Evolutionary conservation across 306 rosid species (phyloP), one percentile per base, ranked within the genome.

Genomic region (Lotus japonicus): DNA sequence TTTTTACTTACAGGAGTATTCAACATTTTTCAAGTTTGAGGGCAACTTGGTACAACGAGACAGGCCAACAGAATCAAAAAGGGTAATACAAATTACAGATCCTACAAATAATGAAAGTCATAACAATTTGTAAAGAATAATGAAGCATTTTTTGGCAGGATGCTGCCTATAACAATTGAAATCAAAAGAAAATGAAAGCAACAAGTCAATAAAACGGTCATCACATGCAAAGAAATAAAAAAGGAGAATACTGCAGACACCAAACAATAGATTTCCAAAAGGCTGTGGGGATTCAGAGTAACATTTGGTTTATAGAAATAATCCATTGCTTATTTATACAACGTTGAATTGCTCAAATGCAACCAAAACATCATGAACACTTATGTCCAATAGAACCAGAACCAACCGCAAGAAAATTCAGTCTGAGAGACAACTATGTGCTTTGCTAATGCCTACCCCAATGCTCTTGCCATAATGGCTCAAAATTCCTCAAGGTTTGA

Each of bases 401-500:
- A 72, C 48, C 75, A 55, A 68, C 72, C 45, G 39, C 65, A 35
- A 69, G 64, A 67, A 55, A 71, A 72, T 78, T 57, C 55, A 16
- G 82, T 76, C 71, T 21, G 39, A 68, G 57, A 66, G 56, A 84
- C 65, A 49, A 70, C 70, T 83, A 71, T 51, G 76, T 11, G 73
- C 66, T 73, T 55, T 41, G 81, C 81, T 70, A 60, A 75, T 42
- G 69, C 72, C 84, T 81, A 73, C 64, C 77, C 49, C 74, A 64
- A 76, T 48, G 68, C 73, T 68, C 73, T 74, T 38, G 74, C 57
- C 71, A 65, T 7, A 12, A 51, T 44, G 28, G 44, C 56, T 31
- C 72, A 59, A 63, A 70, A 72, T 42, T 41, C 61, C 75, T 85
- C 75, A 92, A 72, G 97, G 97, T 83, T 92, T 87, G 76, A 92